Conservation (phyloP, 2,329 filamentous ascomycete genomes). For the Zasmidium angulare region DNA sequence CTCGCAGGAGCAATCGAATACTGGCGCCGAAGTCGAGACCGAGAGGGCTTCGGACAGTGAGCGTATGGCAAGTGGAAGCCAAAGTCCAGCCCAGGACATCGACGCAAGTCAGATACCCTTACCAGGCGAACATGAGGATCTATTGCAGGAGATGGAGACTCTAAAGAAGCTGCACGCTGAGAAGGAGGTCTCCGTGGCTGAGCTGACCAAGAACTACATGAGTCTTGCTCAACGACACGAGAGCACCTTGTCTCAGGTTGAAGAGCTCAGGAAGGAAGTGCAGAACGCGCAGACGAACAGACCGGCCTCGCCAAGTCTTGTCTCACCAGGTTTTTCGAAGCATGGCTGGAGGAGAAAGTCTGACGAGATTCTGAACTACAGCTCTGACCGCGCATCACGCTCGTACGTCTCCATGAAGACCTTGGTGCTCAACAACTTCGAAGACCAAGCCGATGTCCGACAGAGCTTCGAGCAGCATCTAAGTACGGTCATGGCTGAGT, state of each 20-base stretch:
- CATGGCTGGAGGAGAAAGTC: constrained; percentile 57
- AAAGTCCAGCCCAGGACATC: constrained; percentile 2
- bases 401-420: constrained; percentile 88
- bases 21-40: constrained; percentile 37
- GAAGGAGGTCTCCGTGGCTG: constrained; percentile 71
- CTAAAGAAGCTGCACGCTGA: constrained; percentile 70
- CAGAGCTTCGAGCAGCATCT: constrained; percentile 92
- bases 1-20: constrained; percentile 72
- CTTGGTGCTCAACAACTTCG: constrained; percentile 83
- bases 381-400: constrained; percentile 83
- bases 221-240: constrained; percentile 80
- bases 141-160: constrained; percentile 68
- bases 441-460: constrained; percentile 76
- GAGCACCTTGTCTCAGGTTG: constrained; percentile 78
- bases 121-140: constrained; percentile 55
- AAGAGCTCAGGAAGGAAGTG: constrained; percentile 85
- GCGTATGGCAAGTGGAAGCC: neutral
- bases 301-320: constrained; percentile 26
- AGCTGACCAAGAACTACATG: constrained; percentile 76
- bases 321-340: constrained; percentile 39
- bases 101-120: constrained; percentile 12
- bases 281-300: constrained; percentile 58
- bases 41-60: constrained; percentile 19
- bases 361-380: constrained; percentile 30
- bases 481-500: constrained; percentile 87